phyloP scores from a whole-genome alignment of 2,329 filamentous ascomycete genomes.

The Penicillium sp. region DNA sequence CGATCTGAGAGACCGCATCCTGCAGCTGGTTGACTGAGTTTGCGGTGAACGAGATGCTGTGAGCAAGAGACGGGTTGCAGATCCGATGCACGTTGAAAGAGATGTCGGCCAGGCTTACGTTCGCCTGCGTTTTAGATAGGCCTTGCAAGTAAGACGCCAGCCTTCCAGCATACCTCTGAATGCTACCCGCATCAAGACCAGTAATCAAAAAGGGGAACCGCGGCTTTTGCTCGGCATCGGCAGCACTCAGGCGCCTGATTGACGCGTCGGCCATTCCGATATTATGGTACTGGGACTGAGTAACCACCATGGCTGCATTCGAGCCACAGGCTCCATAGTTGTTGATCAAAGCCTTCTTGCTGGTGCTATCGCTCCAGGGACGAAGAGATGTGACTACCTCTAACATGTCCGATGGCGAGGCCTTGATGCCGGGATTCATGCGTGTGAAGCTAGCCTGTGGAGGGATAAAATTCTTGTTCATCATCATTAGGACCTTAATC shows the following conservation, averaged over 20 bases:
- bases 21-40: constrained; percentile 28
- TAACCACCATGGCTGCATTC: constrained; percentile 5
- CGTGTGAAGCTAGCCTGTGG: constrained; percentile 30
- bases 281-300: background rate
- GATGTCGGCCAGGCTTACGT: constrained; percentile 8
- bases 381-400: background rate
- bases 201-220: constrained; percentile 17
- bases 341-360: constrained; percentile 14
- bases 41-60: constrained; percentile 29
- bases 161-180: background rate
- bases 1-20: background rate
- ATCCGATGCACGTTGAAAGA: constrained; percentile 36
- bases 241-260: background rate
- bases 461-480: constrained; percentile 28
- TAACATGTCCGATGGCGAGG: background rate
- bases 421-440: constrained; percentile 23
- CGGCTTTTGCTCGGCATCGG: background rate
- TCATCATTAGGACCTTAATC: constrained; percentile 34
- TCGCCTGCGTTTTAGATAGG: background rate
- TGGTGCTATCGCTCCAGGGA: background rate
- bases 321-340: constrained; percentile 9
- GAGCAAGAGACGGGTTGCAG: constrained; percentile 6
- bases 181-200: constrained; percentile 18
- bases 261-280: background rate
- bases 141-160: constrained; percentile 1